Evolutionary conservation across 768 basidiomycete genomes (phyloP), one percentile per base, ranked within the genome.

Genomic region (Suillus weaverae): DNA sequence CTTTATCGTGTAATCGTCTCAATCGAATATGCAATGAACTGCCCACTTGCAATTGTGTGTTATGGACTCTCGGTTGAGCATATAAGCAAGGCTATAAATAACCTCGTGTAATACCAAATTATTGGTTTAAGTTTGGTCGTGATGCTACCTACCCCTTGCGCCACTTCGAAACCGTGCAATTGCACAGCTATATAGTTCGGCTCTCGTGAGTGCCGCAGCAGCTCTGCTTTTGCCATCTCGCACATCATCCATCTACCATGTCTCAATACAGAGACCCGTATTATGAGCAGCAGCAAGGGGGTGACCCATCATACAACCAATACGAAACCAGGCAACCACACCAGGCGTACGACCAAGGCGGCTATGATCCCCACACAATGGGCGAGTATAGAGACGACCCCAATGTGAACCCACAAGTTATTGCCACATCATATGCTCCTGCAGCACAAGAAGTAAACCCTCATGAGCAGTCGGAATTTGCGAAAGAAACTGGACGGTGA

Each of bases 251-350:
- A 62, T 48, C 61, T 39, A 62, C 66, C 60, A 77, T 74, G 67
- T 85, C 87, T 81, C 73, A 85, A 13, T 86, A 87, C 74, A 80
- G 76, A 64, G 86, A 89, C 73, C 86, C 86, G 26, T 85, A 87
- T 70, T 65, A 79, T 66, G 79, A 74, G 60, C 57, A 41, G 36
- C 78, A 73, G 60, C 69, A 69, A 55, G 72, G 68, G n/a, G 70
- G 67, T 39, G 76, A 81, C 35, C 68, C 77, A 3, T 73, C 72
- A 41, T 82, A 80, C 71, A 82, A 84, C 71, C 80, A 86, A 33
- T 89, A 87, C 70, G 66, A 69, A 65, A 65, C 70, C 38, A 68
- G 73, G 51, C 79, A 80, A 67, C 81, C 83, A 18, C 83, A 87
- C 62, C 80, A 82, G 41, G 77, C 84, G 0, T 86, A 89, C 69